Evolutionary conservation across 768 basidiomycete genomes (phyloP).

Genomic region (Tulasnella calospora): DNA sequence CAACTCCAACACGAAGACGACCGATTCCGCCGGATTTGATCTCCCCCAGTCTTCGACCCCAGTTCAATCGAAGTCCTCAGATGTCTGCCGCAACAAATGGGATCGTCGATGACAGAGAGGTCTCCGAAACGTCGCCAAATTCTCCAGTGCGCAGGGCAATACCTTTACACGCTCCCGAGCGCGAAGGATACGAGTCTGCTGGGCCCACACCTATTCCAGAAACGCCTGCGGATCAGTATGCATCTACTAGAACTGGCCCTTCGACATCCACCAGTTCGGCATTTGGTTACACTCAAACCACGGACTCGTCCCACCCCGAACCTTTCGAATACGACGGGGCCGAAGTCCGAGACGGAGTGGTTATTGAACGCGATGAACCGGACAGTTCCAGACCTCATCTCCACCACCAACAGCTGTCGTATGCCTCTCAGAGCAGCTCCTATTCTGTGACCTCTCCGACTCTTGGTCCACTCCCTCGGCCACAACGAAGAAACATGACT

Average conservation of each 20-base stretch:
- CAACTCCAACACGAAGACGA: conserved; percentile 19
- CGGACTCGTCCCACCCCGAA: background rate
- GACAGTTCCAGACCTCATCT: background rate
- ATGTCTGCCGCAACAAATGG: conserved; percentile 26
- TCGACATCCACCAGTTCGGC: conserved; percentile 8
- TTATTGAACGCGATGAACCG: conserved; percentile 20
- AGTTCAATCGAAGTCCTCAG: conserved; percentile 27
- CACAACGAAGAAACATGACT: background rate
- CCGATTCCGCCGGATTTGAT: conserved; percentile 17
- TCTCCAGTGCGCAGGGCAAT: conserved; percentile 29
- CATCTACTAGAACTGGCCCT: background rate
- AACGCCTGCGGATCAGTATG: background rate
- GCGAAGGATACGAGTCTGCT: background rate
- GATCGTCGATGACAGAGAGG: conserved; percentile 37
- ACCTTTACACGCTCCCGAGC: conserved; percentile 10
- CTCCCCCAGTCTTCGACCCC: conserved; percentile 17
- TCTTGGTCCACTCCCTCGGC: background rate
- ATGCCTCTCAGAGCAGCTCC: conserved; percentile 42
- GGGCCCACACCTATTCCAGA: conserved; percentile 16
- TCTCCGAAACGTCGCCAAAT: conserved; percentile 30
- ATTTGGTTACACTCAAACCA: conserved; percentile 3
- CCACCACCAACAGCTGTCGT: background rate
- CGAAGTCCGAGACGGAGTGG: conserved; percentile 23
- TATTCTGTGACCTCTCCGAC: conserved; percentile 37
- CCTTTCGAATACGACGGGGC: conserved; percentile 25